A percentile compares a stretch with the other conserved stretches of the same genome.
Conservation (phyloP, 768 basidiomycete genomes). For the Phanerodontia chrysosporium region DNA sequence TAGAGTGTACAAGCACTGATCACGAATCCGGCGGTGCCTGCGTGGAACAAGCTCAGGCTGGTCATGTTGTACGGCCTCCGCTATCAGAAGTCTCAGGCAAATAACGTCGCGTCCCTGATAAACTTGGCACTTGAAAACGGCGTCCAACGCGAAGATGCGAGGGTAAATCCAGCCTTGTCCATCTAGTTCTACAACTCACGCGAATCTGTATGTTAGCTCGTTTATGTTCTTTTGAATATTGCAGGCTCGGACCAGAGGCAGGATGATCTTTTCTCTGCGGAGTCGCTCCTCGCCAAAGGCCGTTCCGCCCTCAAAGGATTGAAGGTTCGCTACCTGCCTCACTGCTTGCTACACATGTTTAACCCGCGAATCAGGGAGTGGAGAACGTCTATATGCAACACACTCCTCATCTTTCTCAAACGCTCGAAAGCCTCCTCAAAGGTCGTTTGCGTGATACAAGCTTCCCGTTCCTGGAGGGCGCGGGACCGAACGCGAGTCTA, state of each 20-base stretch:
- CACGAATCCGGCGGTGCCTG: conserved; percentile 58
- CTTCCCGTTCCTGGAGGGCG: conserved; percentile 83
- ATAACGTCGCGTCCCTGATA: conserved; percentile 77
- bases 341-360: too few species aligned
- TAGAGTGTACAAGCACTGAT: conserved; percentile 84
- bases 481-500: conserved; percentile 61
- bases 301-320: conserved; percentile 93
- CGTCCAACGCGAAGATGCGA: conserved; percentile 70
- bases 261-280: conserved; percentile 94
- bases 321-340: conserved; percentile 77
- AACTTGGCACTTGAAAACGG: conserved; percentile 74
- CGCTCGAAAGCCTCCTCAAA: conserved; percentile 83
- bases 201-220: conserved; percentile 51
- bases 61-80: conserved; percentile 91
- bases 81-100: conserved; percentile 86
- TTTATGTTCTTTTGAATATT: conserved; percentile 88
- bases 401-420: conserved; percentile 88
- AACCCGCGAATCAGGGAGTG: conserved; percentile 61
- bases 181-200: neutral
- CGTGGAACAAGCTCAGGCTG: conserved; percentile 82
- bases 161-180: conserved; percentile 40
- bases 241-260: conserved; percentile 95
- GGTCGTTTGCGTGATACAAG: conserved; percentile 83
- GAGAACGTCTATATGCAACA: conserved; percentile 99
- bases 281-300: conserved; percentile 90